A percentile compares a stretch with the other conserved stretches of the same genome.
phyloP scores from a whole-genome alignment of 2,329 filamentous ascomycete species.

The Aspergillus unguis region DNA sequence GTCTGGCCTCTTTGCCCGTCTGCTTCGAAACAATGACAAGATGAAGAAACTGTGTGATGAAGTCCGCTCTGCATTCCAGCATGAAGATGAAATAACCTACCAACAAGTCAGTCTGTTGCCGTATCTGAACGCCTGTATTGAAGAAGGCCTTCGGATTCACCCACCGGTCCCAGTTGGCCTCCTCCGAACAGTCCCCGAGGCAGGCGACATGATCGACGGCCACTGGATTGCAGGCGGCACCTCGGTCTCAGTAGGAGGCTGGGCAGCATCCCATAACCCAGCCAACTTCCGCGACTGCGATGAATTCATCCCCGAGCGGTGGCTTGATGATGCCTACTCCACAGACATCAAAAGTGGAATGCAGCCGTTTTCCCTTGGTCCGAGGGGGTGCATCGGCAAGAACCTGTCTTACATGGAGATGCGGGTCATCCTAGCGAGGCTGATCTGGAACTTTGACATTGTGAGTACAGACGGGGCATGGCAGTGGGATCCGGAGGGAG shows the following conservation, averaged over 20 bases:
- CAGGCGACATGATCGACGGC: constrained; percentile 9
- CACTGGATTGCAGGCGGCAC: constrained; percentile 6
- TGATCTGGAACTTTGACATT: constrained; percentile 15
- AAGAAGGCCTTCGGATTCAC: constrained; percentile 13
- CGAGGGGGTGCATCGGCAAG: constrained; percentile 12
- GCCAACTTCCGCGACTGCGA: constrained; percentile 7
- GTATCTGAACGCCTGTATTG: constrained; percentile 10
- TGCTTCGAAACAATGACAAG: constrained; percentile 5
- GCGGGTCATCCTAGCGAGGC: constrained; percentile 9
- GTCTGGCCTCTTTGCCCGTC: constrained; percentile 1
- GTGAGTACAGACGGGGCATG: neutral
- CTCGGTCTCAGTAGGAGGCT: constrained; percentile 1
- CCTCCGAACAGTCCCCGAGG: constrained; percentile 2
- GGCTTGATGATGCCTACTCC: constrained; percentile 6
- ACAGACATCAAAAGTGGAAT: constrained; percentile 4
- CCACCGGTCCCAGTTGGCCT: constrained; percentile 8
- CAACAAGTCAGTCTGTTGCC: neutral
- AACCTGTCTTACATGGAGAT: constrained; percentile 11
- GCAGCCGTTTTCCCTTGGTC: constrained; percentile 14
- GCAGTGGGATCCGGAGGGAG: constrained; percentile 1
- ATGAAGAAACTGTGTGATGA: neutral
- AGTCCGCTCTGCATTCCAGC: constrained; percentile 3
- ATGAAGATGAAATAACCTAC: neutral
- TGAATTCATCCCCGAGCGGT: constrained; percentile 12
- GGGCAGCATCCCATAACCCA: constrained; percentile 2